A percentile compares a stretch with the other conserved stretches of the same genome.
Conservation (phyloP, 75 land plant genomes). For the Pseudotsuga menziesii region DNA sequence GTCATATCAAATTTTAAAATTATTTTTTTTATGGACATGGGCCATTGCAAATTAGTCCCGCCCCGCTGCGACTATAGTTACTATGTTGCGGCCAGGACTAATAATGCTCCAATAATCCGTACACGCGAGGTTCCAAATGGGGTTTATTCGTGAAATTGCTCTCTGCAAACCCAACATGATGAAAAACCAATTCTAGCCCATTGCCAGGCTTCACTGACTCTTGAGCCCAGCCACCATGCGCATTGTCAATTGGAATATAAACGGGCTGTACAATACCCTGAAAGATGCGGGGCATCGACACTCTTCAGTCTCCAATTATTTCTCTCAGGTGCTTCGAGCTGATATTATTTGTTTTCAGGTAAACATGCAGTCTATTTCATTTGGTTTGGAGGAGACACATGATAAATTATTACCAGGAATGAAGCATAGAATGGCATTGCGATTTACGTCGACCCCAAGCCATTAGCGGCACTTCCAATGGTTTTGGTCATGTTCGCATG, state of each 20-base stretch:
- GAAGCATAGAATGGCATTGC: neutral
- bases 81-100: no score
- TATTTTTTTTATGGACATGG: no score
- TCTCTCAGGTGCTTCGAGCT: conserved; percentile 28
- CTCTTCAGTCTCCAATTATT: conserved; percentile 22
- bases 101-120: no score
- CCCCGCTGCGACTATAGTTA: no score
- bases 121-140: no score
- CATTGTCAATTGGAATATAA: conserved; percentile 36
- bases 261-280: conserved; percentile 39
- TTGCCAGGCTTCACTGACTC: neutral
- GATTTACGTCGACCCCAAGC: neutral
- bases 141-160: no score
- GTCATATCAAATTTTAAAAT: no score
- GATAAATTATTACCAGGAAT: no score
- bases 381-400: neutral
- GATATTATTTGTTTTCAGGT: conserved; percentile 47
- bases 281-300: conserved; percentile 35
- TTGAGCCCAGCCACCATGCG: conserved; percentile 13
- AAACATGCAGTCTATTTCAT: neutral
- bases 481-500: neutral
- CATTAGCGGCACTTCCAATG: neutral
- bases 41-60: no score
- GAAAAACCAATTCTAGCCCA: no score
- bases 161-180: no score